Evolutionary conservation across 306 rosid genomes (phyloP).

Genomic region (Castanea sativa): DNA sequence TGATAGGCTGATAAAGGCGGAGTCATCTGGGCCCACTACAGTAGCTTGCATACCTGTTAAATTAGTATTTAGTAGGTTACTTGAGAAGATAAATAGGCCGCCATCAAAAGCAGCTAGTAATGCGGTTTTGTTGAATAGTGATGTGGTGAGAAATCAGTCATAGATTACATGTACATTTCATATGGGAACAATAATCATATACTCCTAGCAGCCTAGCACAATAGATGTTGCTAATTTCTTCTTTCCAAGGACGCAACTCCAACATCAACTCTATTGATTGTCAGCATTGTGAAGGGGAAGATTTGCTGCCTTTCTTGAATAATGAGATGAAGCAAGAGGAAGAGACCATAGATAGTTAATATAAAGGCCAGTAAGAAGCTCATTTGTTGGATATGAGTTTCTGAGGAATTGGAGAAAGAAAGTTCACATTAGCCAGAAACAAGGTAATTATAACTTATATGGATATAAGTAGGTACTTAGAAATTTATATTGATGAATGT

Average conservation of each 20-base stretch:
- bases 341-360: background rate
- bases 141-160: conserved; percentile 54
- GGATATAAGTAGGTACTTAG: background rate
- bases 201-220: conserved; percentile 38
- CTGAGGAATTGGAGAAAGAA: background rate
- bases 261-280: conserved; percentile 20
- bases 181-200: conserved; percentile 52
- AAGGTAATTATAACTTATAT: conserved; percentile 1
- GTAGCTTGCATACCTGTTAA: conserved; percentile 99
- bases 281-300: conserved; percentile 21
- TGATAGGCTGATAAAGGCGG: conserved; percentile 71
- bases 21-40: conserved; percentile 64
- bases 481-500: background rate
- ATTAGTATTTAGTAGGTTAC: conserved; percentile 92
- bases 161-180: conserved; percentile 81
- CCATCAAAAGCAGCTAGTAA: conserved; percentile 64
- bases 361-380: background rate
- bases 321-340: conserved; percentile 5
- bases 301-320: background rate
- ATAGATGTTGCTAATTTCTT: conserved; percentile 32
- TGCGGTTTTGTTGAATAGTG: conserved; percentile 56
- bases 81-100: conserved; percentile 98
- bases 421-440: background rate
- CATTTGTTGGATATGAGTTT: background rate
- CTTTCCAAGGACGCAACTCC: conserved; percentile 24